phyloP scores from a whole-genome alignment of 148 eudicot genomes.

The Heliamphora exappendiculata region DNA sequence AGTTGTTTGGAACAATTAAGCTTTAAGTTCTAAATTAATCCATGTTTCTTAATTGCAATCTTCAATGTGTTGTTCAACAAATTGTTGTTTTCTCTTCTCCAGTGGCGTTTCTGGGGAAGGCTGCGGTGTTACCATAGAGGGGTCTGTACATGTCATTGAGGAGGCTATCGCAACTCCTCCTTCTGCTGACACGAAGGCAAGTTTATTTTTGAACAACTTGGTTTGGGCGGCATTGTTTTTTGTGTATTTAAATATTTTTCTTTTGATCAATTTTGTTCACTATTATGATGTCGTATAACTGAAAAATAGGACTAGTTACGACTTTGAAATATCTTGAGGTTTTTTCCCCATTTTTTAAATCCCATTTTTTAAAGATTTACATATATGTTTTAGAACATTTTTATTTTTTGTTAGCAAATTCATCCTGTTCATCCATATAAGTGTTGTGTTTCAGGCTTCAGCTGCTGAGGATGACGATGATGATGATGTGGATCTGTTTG shows the following conservation, averaged over 20 bases:
- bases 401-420: background rate
- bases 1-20: background rate
- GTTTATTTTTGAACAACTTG: background rate
- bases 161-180: constrained; percentile 70
- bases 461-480: constrained; percentile 82
- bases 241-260: background rate
- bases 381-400: background rate
- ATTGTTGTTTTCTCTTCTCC: background rate
- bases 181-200: constrained; percentile 58
- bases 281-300: background rate
- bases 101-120: constrained; percentile 91
- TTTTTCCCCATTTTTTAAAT: background rate
- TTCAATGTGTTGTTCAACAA: background rate
- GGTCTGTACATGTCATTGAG: constrained; percentile 49
- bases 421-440: background rate
- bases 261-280: background rate
- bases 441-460: constrained; percentile 37
- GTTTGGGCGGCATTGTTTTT: background rate
- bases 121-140: constrained; percentile 67
- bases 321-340: background rate
- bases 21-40: background rate
- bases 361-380: background rate
- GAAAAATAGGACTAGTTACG: background rate
- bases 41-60: background rate
- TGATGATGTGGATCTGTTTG: constrained; percentile 84